Evolutionary conservation across 305 asterid genomes (phyloP), one percentile per base, ranked within the genome.

Genomic region (Ilex paraguariensis): DNA sequence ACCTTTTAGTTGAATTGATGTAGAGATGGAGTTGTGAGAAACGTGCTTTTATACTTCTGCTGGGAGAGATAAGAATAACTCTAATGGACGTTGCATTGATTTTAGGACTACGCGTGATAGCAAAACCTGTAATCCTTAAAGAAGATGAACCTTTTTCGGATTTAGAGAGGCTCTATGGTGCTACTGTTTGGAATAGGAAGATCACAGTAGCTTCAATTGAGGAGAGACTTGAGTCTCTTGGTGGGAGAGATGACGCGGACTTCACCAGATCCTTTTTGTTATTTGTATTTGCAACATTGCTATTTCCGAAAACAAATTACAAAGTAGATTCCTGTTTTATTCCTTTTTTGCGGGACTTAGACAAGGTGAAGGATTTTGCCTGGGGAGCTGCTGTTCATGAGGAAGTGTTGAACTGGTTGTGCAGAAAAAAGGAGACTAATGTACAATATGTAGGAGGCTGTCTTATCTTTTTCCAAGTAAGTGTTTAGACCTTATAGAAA

Each of bases 371-470:
- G 16, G 10, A 55, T 16, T 66, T 56, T 53, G 60, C 77, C 10
- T 72, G 77, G 77, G 77, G 69, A 31, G 66, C 54, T 46, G 73
- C 73, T 53, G 66, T 72, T 63, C 68, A 61, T 59, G 63, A 64
- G 42, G 77, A 72, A 52, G 30, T 72, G 48, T 13, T 50, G 53
- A 40, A 66, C 39, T 72, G 77, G 72, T 62, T 72, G 60, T 56
- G 39, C 59, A 72, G 40, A 61, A 52, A 72, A 33, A 72, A 62
- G 49, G 61, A 63, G 40, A 61, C 30, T 31, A 66, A 72, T 62
- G 69, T 66, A 7, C 69, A 72, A 60, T 72, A 72, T 54, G 69
- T 72, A 28, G 77, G 77, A 61, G 69, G 77, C 16, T 72, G 73
- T 62, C 72, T 72, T 44, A 66, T 66, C 32, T 57, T 72, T 21